Conservation (phyloP, 306 rosid species). For the Lathyrus aphaca region DNA sequence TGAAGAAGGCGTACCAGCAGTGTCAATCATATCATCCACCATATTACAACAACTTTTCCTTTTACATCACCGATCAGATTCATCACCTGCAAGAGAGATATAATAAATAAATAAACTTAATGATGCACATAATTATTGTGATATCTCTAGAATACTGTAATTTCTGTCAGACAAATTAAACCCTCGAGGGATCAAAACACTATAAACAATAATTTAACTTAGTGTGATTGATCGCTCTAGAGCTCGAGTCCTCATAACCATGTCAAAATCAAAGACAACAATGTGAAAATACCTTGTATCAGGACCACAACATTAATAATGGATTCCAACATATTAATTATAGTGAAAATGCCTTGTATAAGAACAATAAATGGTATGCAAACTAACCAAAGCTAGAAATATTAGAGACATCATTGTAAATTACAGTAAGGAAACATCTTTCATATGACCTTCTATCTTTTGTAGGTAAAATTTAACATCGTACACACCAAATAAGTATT, state of each 20-base stretch:
- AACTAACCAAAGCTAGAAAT: background rate
- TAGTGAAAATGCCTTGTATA: slow-evolving; percentile 4
- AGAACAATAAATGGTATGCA: slow-evolving; percentile 1
- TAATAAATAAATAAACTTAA: slow-evolving; percentile 28
- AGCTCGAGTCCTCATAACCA: background rate
- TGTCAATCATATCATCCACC: slow-evolving; percentile 99
- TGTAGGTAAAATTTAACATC: background rate
- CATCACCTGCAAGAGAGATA: slow-evolving; percentile 72
- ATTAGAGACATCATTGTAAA: background rate
- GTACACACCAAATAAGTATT: slow-evolving; percentile 1
- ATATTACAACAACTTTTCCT: slow-evolving; percentile 97
- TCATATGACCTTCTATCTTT: background rate
- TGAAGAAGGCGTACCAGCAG: slow-evolving; percentile 75
- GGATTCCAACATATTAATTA: background rate
- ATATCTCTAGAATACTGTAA: background rate
- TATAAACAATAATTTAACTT: background rate
- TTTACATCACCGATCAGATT: slow-evolving; percentile 94
- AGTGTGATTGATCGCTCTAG: slow-evolving; percentile 19
- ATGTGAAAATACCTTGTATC: background rate
- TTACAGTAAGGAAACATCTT: background rate
- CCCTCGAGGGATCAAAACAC: background rate
- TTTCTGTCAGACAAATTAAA: background rate
- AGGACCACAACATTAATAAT: background rate
- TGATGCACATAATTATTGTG: slow-evolving; percentile 1
- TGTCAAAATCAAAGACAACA: slow-evolving; percentile 14